Evolutionary conservation across 805 yeast species (phyloP).

Genomic region (Grigorovia jiainica): DNA sequence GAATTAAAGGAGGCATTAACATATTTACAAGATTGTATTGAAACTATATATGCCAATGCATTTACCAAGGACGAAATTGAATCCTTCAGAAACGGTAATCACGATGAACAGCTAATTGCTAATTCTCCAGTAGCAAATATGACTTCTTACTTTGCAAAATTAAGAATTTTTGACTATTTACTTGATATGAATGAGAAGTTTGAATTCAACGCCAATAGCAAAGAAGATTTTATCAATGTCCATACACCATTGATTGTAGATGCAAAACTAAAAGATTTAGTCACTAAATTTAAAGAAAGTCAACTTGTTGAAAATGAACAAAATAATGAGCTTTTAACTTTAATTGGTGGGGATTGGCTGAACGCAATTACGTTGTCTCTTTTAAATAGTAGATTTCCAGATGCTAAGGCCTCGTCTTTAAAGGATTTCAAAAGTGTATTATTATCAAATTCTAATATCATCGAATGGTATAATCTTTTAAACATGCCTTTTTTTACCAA

Average conservation of each 20-base stretch:
- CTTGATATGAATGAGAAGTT: conserved; percentile 4
- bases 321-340: conserved; percentile 40
- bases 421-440: neutral
- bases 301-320: conserved; percentile 2
- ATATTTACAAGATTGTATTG: conserved; percentile 7
- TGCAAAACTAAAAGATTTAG: conserved; percentile 6
- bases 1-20: conserved; percentile 10
- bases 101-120: conserved; percentile 6
- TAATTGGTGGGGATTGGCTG: conserved; percentile 72
- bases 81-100: neutral
- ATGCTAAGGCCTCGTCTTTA: conserved; percentile 63
- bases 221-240: conserved; percentile 1
- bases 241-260: conserved; percentile 8
- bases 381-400: conserved; percentile 49
- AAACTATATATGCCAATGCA: conserved; percentile 8
- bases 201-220: conserved; percentile 5
- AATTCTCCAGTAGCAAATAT: conserved; percentile 6
- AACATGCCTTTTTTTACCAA: too few species aligned
- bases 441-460: neutral
- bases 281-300: conserved; percentile 8
- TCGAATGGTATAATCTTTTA: neutral
- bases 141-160: conserved; percentile 2
- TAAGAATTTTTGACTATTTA: conserved; percentile 4
- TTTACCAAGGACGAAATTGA: conserved; percentile 5
- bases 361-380: conserved; percentile 54